Conservation (phyloP, 257 asterid species). For the Capsicum chinense region DNA sequence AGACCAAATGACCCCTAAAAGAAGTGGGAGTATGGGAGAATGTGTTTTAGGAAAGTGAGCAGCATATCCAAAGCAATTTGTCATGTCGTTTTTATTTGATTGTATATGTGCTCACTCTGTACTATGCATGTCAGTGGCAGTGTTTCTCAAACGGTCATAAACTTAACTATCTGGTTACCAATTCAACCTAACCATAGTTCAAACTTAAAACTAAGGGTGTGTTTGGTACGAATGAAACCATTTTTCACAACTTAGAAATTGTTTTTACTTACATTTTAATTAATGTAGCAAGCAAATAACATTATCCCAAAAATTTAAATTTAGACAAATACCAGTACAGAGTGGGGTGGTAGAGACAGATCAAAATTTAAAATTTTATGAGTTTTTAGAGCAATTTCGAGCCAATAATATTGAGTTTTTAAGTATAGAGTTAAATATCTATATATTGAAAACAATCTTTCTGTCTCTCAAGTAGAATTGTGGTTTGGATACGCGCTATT, state of each 20-base stretch:
- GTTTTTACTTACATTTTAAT: no score
- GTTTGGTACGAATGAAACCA: not conserved
- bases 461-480: no score
- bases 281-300: no score
- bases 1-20: no score
- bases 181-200: conserved; percentile 38
- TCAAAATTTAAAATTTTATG: no score
- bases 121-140: conserved; percentile 25
- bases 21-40: not conserved
- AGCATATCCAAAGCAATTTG: conserved; percentile 33
- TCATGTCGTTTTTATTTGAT: conserved; percentile 18
- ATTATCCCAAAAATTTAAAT: not conserved
- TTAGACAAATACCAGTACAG: no score
- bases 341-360: no score
- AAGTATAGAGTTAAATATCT: no score
- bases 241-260: not conserved
- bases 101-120: conserved; percentile 20
- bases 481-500: no score
- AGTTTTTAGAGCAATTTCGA: no score
- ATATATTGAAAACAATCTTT: no score
- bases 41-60: conserved; percentile 41
- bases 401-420: no score
- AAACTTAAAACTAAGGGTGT: not conserved
- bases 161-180: conserved; percentile 29
- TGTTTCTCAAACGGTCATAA: conserved; percentile 44